phyloP scores from a whole-genome alignment of 2,329 filamentous ascomycete species.

The Triangularia setosa region DNA sequence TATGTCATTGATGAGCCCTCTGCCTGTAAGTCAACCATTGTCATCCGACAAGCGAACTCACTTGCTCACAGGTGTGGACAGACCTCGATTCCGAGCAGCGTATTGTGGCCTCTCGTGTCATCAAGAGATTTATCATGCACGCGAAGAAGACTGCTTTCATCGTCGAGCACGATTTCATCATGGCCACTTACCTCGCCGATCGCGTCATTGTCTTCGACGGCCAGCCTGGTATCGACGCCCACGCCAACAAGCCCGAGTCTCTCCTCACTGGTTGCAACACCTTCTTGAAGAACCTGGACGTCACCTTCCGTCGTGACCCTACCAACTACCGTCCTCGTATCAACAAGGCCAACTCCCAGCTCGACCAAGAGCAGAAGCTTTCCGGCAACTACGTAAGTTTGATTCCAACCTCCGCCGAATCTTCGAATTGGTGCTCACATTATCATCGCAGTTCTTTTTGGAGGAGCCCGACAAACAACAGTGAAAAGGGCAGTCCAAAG shows the following conservation, averaged over 20 bases:
- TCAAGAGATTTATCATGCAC: constrained; percentile 99
- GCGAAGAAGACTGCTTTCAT: constrained; percentile 99
- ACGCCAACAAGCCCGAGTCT: constrained; percentile 85
- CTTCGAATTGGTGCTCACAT: constrained; percentile 1
- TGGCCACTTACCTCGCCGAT: constrained; percentile 72
- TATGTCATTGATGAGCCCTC: constrained; percentile 98
- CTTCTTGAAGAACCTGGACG: constrained; percentile 94
- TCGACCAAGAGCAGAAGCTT: constrained; percentile 97
- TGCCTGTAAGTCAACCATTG: constrained; percentile 49
- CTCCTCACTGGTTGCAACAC: constrained; percentile 93
- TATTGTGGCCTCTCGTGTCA: constrained; percentile 94
- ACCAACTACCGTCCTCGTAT: constrained; percentile 95
- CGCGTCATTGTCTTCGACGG: constrained; percentile 99
- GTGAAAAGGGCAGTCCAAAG: constrained; percentile 58
- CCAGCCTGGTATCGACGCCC: constrained; percentile 80
- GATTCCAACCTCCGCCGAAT: neutral
- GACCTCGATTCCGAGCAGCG: constrained; percentile 97
- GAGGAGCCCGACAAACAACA: constrained; percentile 63
- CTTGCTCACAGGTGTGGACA: neutral
- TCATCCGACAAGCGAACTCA: neutral
- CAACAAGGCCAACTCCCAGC: constrained; percentile 93
- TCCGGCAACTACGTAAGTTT: constrained; percentile 79
- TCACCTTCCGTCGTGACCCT: constrained; percentile 97
- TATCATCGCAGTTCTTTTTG: constrained; percentile 73
- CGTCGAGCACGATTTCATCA: constrained; percentile 99